Conservation (phyloP, 352 stramenopile species). For the Phytophthora hibernalis region DNA sequence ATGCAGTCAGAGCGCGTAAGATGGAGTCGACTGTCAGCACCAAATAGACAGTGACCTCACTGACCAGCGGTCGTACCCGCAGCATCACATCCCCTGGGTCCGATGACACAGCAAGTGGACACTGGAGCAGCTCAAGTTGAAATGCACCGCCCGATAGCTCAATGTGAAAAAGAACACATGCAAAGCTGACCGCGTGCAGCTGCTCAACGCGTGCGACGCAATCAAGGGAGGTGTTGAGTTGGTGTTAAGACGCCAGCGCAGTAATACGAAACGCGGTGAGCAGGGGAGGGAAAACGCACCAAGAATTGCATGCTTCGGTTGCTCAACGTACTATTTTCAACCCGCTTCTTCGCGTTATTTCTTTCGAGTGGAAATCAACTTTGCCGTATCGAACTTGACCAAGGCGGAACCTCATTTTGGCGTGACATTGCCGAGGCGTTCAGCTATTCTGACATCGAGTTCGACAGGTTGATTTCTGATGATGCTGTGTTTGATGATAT, state of each 20-base stretch:
- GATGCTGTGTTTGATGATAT: constrained; percentile 4
- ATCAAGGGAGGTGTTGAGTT: constrained; percentile 2
- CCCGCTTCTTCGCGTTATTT: background rate
- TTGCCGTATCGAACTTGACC: background rate
- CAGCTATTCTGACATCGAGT: constrained; percentile 1
- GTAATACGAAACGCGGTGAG: too few relatives aligned
- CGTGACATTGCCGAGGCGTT: background rate
- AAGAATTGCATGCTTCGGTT: constrained; percentile 13
- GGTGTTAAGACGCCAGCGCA: background rate
- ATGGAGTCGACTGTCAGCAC: too few relatives aligned
- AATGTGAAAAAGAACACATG: constrained; percentile 8
- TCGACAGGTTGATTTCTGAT: background rate
- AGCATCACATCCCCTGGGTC: too few relatives aligned
- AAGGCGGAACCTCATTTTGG: constrained; percentile 8
- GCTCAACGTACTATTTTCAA: constrained; percentile 8
- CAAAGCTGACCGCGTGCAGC: constrained; percentile 4
- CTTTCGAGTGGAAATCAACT: constrained; percentile 1
- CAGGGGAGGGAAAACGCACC: background rate
- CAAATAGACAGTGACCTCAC: too few relatives aligned
- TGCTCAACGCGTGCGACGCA: background rate
- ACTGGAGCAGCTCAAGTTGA: constrained; percentile 12
- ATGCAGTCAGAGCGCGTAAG: too few relatives aligned
- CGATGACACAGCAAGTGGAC: too few relatives aligned
- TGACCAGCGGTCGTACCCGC: too few relatives aligned
- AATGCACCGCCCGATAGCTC: constrained; percentile 11